Evolutionary conservation across 2,329 filamentous ascomycete genomes (phyloP).

Genomic region (Phyllosticta citrichinensis): DNA sequence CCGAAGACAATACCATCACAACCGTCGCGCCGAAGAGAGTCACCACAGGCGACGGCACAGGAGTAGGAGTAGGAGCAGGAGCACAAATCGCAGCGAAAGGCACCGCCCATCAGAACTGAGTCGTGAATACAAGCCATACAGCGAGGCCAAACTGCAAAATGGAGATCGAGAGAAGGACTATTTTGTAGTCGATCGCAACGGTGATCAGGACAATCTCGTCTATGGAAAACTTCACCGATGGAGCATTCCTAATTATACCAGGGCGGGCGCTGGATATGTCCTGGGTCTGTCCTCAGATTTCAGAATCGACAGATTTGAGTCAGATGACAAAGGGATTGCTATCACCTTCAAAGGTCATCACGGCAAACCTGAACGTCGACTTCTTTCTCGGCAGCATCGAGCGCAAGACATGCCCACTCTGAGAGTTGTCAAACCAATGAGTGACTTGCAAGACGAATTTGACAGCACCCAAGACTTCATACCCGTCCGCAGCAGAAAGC

Average conservation of each 20-base stretch:
- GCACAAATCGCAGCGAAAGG: background rate
- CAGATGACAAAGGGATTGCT: constrained; percentile 39
- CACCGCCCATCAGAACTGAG: background rate
- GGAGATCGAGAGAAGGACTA: constrained; percentile 19
- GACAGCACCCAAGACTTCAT: constrained; percentile 22
- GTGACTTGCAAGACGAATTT: background rate
- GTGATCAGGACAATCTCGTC: constrained; percentile 63
- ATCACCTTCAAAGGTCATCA: constrained; percentile 22
- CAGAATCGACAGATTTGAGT: constrained; percentile 57
- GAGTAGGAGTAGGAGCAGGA: background rate
- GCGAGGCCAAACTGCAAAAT: background rate
- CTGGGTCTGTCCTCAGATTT: constrained; percentile 54
- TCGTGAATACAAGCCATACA: background rate
- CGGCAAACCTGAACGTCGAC: constrained; percentile 40
- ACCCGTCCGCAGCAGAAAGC: constrained; percentile 16
- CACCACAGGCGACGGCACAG: background rate
- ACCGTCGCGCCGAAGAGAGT: background rate
- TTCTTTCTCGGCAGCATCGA: constrained; percentile 19
- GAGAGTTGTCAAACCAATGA: constrained; percentile 17
- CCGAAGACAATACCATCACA: background rate
- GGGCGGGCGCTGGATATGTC: constrained; percentile 58
- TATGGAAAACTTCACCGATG: constrained; percentile 68
- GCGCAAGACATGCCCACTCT: constrained; percentile 19
- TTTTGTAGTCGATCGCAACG: constrained; percentile 61
- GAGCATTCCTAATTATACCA: constrained; percentile 59